A percentile compares a stretch with the other conserved stretches of the same genome.
These are phyloP conservation scores for Candolleomyces eurysporus DNA, from an alignment of 768 basidiomycete genomes.

Conservation along the genomic window DNA sequence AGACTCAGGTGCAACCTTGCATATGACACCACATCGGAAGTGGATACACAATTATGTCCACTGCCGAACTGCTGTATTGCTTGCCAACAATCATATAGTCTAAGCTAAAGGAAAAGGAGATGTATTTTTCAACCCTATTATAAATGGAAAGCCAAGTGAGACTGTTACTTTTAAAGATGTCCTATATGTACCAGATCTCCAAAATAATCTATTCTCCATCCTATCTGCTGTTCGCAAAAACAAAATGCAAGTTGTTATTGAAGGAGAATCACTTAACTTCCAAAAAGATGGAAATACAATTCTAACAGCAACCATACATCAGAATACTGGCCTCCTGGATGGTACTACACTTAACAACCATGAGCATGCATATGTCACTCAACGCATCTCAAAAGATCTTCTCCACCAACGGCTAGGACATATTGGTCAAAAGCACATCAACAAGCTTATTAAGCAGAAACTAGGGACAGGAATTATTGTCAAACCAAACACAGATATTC, in stretches of 20 bases:
- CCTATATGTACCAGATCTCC: conserved; percentile 14
- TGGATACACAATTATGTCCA: conserved; percentile 10
- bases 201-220: conserved; percentile 13
- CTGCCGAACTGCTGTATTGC: conserved; percentile 5
- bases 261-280: background rate
- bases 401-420: background rate
- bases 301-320: background rate
- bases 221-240: background rate
- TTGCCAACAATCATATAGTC: conserved; percentile 13
- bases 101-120: conserved; percentile 7
- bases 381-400: background rate
- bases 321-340: background rate
- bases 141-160: conserved; percentile 1
- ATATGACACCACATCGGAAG: conserved; percentile 16
- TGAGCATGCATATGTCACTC: background rate
- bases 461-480: conserved; percentile 12
- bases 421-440: conserved; percentile 2
- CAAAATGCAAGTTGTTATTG: background rate
- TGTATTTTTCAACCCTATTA: conserved; percentile 9
- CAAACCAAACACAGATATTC: background rate
- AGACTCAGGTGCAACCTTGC: conserved; percentile 18
- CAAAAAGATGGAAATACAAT: background rate
- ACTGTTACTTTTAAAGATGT: conserved; percentile 12
- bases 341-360: background rate
- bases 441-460: background rate